These are phyloP conservation scores for Microbotryum intermedium DNA, from an alignment of 1,284 basidiomycete species.

Conservation along the genomic window DNA sequence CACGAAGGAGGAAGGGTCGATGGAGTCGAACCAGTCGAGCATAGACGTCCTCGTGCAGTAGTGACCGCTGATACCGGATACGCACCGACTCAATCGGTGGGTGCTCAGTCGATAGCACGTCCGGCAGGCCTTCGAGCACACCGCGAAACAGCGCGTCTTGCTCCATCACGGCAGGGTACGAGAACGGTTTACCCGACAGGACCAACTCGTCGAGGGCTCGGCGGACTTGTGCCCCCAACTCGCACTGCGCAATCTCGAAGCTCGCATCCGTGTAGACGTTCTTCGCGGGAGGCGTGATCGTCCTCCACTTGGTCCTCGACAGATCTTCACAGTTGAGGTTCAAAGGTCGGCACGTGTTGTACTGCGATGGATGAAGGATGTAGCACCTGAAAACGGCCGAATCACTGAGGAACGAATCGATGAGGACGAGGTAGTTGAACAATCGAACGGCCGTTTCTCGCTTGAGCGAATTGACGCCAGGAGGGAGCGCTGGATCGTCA, in stretches of 20 bases:
- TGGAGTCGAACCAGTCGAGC: conserved; percentile 30
- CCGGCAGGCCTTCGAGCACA: conserved; percentile 9
- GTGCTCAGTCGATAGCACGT: conserved; percentile 4
- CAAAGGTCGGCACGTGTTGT: conserved; percentile 23
- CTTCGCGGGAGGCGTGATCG: not conserved
- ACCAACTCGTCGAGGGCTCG: conserved; percentile 27
- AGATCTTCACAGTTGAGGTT: conserved; percentile 27
- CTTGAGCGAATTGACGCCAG: conserved; percentile 28
- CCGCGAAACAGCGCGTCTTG: conserved; percentile 19
- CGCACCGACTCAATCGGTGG: not conserved
- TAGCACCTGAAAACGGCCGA: conserved; percentile 19
- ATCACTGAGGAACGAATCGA: conserved; percentile 22
- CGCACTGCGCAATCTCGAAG: conserved; percentile 27
- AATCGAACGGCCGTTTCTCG: conserved; percentile 25
- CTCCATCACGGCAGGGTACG: conserved; percentile 22
- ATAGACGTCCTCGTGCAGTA: conserved; percentile 22
- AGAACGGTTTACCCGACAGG: conserved; percentile 8
- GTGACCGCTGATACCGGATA: conserved; percentile 14
- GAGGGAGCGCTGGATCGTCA: conserved; percentile 31
- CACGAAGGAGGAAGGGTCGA: conserved; percentile 26
- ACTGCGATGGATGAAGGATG: not conserved
- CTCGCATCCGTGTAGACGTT: conserved; percentile 23
- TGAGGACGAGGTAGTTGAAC: conserved; percentile 18
- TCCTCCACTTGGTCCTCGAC: conserved; percentile 23
- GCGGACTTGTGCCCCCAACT: conserved; percentile 22